Base-by-base conservation (phyloP, 108 stramenopile genomes). In the Stephanodiscus triporus region DNA sequence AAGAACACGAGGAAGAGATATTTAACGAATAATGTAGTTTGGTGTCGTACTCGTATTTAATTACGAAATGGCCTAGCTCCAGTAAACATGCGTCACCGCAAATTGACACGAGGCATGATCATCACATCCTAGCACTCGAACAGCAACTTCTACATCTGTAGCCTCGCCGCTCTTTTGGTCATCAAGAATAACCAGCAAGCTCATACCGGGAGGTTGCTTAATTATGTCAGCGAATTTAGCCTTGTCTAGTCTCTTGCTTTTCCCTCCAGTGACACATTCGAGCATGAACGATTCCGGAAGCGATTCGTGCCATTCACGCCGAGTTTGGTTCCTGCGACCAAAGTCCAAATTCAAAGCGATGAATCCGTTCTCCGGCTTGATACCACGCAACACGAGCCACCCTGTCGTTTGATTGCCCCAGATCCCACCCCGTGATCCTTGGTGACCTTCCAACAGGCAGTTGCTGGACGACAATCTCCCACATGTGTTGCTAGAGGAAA, bases 381-480 rank as follows among this genome's bases (percentile, higher is more conserved):
- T 38, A 42, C 89, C 57, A 2, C 68, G 74, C 76, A 95, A 65
- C 4, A 90, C 86, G 13, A 95, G 53, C 94, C 94, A 95, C 3
- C 91, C 94, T 1, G 85, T 82, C 32, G 66, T 78, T 53, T 87
- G 85, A 50, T 87, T 84, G 1, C 91, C 94, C 59, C 86, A 71
- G 3, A 95, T 68, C 11, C 63, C 84, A 29, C 91, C 94, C 51
- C 85, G 76, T 47, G 66, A 57, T 72, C 89, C 94, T 58, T 89
- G 88, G 65, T 89, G 87, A 30, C 88, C 94, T 59, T 81, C 80
- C 65, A 91, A 48, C 9, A 88, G 57, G 72, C 94, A 95, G 22
- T 75, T 71, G 55, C 71, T 73, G 9, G 72, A 57, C 6, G 75
- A 43, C 32, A 51, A 56, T 49, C 79, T 62, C 13, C 75, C 84